These are phyloP conservation scores for Albophoma yamanashiensis DNA, from an alignment of 2,329 filamentous ascomycete species.

Conservation along the genomic window DNA sequence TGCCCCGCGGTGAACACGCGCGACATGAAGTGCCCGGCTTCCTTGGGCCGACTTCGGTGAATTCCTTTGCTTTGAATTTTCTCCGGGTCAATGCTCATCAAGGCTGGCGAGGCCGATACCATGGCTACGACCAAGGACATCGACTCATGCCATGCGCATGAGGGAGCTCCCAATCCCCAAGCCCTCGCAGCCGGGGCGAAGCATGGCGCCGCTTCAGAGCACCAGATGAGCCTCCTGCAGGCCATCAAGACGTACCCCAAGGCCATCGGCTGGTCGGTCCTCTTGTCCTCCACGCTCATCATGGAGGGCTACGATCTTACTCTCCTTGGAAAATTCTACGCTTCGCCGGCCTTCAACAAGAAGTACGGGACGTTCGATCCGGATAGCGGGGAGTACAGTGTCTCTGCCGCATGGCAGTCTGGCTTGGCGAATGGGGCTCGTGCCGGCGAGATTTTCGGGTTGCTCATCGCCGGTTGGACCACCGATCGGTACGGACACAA, in stretches of 20 bases:
- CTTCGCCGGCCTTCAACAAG: conserved; percentile 30
- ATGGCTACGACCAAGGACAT: too few relatives aligned
- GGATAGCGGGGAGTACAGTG: conserved; percentile 27
- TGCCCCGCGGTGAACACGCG: too few relatives aligned
- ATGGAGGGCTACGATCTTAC: conserved; percentile 43
- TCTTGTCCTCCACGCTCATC: conserved; percentile 34
- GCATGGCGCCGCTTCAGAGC: conserved; percentile 28
- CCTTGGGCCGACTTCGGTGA: too few relatives aligned
- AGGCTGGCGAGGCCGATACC: too few relatives aligned
- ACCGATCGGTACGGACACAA: conserved; percentile 40
- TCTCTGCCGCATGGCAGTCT: conserved; percentile 47
- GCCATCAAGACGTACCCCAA: conserved; percentile 33
- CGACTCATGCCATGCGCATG: too few relatives aligned
- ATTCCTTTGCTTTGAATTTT: too few relatives aligned
- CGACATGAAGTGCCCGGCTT: too few relatives aligned
- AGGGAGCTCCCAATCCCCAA: too few relatives aligned
- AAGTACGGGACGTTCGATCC: conserved; percentile 31
- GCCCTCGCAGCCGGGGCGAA: conserved; percentile 31
- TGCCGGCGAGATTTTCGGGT: conserved; percentile 43
- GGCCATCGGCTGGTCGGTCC: conserved; percentile 35
- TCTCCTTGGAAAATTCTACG: conserved; percentile 37
- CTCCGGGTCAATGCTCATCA: too few relatives aligned
- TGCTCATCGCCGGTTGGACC: conserved; percentile 41
- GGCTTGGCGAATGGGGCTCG: conserved; percentile 42
- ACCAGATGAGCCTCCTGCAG: conserved; percentile 27